A percentile compares a stretch with the other conserved stretches of the same genome.
Evolutionary conservation across 2,329 filamentous ascomycete species (phyloP).

Genomic region (Claviceps digitariae): DNA sequence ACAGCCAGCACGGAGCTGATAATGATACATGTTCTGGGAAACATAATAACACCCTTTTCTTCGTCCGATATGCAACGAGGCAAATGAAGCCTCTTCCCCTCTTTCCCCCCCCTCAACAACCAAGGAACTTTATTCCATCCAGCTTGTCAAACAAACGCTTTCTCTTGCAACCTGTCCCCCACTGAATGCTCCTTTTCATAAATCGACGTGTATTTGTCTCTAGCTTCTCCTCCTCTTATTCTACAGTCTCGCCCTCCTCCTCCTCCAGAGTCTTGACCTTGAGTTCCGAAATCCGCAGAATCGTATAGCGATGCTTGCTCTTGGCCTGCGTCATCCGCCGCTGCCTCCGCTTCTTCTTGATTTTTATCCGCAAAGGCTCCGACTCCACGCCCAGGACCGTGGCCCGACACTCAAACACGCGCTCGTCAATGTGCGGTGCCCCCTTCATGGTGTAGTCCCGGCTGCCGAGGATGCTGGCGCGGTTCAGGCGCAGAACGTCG

Average conservation of each 20-base stretch:
- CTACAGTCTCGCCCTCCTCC: constrained; percentile 29
- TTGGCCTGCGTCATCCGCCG: constrained; percentile 59
- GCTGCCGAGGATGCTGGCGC: constrained; percentile 68
- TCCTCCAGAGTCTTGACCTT: constrained; percentile 41
- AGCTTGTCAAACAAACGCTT: not conserved
- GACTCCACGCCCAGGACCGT: constrained; percentile 74
- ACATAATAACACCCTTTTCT: not conserved
- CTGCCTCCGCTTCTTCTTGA: constrained; percentile 72
- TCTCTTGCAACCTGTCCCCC: no score
- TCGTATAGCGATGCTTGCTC: constrained; percentile 86
- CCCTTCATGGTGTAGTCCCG: constrained; percentile 85
- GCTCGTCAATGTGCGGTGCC: constrained; percentile 67
- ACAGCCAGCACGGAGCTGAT: constrained; percentile 4
- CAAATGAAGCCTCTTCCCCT: not conserved
- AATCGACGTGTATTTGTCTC: no score
- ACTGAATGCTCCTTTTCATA: no score
- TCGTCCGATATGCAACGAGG: not conserved
- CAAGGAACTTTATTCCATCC: not conserved
- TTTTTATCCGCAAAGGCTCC: constrained; percentile 61
- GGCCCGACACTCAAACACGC: constrained; percentile 73
- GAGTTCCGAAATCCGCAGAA: constrained; percentile 73
- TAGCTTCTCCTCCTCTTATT: no score
- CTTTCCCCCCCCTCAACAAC: not conserved
- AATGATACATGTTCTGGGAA: not conserved
- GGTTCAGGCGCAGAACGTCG: constrained; percentile 77